Evolutionary conservation across 768 basidiomycete species (phyloP), one percentile per base, ranked within the genome.

Genomic region (Podaxis sp.): DNA sequence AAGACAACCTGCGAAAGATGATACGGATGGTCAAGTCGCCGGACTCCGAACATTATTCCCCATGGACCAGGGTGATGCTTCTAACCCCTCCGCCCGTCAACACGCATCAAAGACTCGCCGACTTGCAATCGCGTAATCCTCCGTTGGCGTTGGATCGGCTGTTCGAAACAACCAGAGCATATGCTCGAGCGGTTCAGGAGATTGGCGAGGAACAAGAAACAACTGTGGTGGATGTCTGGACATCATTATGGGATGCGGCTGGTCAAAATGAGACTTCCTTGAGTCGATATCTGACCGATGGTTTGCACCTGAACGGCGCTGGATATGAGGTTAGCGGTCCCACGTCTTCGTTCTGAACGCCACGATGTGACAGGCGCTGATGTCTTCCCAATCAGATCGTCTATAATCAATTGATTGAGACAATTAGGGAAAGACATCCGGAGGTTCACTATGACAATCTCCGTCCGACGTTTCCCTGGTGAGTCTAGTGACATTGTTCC

Each of bases 71-170:
- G 58, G 82, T 96, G 67, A 76, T 97, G 57, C 79, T 98, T 60
- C 85, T 96, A 62, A 91, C 91, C 13, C 91, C 95, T 12, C 92
- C 94, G 3, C 95, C 95, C 2, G 81, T 94, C 57, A 90, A 89
- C 67, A 85, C 85, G 4, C 67, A 80, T 66, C 85, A 85, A 63
- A 79, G 90, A 67, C 69, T 68, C 41, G 81, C 77, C 49, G 81
- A 84, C 68, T 76, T 87, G 49, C 75, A 75, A 27, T 73, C 77
- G 17, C 79, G 84, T 50, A 74, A 79, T 59, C 84, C 85, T 8
- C 82, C 86, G 17, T 63, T 76, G 53, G 74, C 69, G 49, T 74
- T 85, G 58, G 89, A 91, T 70, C 82, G 92, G 11, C 70, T 75
- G 40, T 89, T 90, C 67, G 84, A 80, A 24, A 77, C 76, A 22